A percentile compares a stretch with the other conserved stretches of the same genome.
Conservation (phyloP, 371 early-diverging fungal species). For the Mortierella sp. region DNA sequence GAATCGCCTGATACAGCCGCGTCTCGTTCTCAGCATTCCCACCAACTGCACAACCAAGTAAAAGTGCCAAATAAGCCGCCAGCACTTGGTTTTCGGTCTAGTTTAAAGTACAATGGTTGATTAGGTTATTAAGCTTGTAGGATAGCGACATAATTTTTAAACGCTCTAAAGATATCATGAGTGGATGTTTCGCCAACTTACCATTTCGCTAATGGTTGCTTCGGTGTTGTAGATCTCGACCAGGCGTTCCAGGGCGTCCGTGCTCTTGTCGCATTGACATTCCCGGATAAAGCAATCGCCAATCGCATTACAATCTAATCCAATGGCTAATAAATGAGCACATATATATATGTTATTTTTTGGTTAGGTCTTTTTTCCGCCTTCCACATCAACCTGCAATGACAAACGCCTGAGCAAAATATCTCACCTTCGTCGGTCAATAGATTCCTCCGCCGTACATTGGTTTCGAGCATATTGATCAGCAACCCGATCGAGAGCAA, state of each 20-base stretch:
- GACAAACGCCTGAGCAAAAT: neutral
- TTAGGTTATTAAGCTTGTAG: no score
- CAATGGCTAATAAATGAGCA: slow-evolving; percentile 25
- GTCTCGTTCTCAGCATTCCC: slow-evolving; percentile 31
- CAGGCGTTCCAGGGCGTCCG: slow-evolving; percentile 41
- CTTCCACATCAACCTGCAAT: neutral
- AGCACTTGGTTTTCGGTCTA: slow-evolving; percentile 49
- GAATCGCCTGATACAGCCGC: slow-evolving; percentile 23
- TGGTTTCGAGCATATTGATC: slow-evolving; percentile 49
- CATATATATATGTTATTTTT: neutral
- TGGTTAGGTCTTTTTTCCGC: neutral
- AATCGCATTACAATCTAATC: slow-evolving; percentile 39
- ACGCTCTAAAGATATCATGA: no score
- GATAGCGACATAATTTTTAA: no score
- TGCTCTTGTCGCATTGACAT: slow-evolving; percentile 41
- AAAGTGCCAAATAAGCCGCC: slow-evolving; percentile 47
- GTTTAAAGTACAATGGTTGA: neutral
- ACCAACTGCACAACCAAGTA: slow-evolving; percentile 42
- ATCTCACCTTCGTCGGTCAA: slow-evolving; percentile 28
- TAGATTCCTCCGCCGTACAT: slow-evolving; percentile 19
- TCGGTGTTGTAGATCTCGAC: slow-evolving; percentile 50
- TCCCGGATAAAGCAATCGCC: slow-evolving; percentile 41
- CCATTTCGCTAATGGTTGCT: slow-evolving; percentile 41
- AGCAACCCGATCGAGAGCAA: slow-evolving; percentile 43
- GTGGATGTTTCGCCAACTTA: neutral